Conservation (phyloP, 257 asterid genomes). For the Datura wrightii region DNA sequence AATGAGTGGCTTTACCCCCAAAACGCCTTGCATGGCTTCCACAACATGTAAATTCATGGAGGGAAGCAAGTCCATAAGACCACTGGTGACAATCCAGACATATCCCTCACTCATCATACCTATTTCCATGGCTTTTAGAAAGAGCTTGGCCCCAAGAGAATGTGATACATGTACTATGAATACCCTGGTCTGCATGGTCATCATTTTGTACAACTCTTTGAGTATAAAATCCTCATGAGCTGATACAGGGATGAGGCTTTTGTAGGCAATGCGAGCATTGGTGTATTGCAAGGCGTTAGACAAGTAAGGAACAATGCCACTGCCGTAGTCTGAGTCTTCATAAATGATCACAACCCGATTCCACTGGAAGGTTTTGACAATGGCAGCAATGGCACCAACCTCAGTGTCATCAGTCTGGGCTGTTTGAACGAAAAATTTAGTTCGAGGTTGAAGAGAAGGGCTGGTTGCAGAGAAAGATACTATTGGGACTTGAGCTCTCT, state of each 20-base stretch:
- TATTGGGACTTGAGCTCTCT: constrained; percentile 22
- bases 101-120: constrained; percentile 48
- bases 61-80: constrained; percentile 43
- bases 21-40: constrained; percentile 55
- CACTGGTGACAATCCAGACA: constrained; percentile 50
- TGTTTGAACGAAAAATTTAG: background rate
- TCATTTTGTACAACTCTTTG: constrained; percentile 39
- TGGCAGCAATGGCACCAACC: constrained; percentile 11
- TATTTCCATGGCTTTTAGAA: constrained; percentile 37
- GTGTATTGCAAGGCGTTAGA: constrained; percentile 20
- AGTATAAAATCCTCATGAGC: background rate
- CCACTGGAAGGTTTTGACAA: constrained; percentile 19
- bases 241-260: constrained; percentile 20
- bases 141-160: constrained; percentile 40
- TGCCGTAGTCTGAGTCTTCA: constrained; percentile 4
- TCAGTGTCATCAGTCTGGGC: constrained; percentile 12
- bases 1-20: constrained; percentile 47
- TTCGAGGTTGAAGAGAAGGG: constrained; percentile 24
- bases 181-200: constrained; percentile 50
- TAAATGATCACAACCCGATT: constrained; percentile 21
- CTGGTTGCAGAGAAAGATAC: constrained; percentile 27
- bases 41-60: constrained; percentile 34
- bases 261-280: background rate
- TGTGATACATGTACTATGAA: constrained; percentile 47
- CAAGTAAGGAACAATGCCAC: constrained; percentile 23